phyloP scores from a whole-genome alignment of 2,329 filamentous ascomycete species.

The Pseudogymnoascus sp. region DNA sequence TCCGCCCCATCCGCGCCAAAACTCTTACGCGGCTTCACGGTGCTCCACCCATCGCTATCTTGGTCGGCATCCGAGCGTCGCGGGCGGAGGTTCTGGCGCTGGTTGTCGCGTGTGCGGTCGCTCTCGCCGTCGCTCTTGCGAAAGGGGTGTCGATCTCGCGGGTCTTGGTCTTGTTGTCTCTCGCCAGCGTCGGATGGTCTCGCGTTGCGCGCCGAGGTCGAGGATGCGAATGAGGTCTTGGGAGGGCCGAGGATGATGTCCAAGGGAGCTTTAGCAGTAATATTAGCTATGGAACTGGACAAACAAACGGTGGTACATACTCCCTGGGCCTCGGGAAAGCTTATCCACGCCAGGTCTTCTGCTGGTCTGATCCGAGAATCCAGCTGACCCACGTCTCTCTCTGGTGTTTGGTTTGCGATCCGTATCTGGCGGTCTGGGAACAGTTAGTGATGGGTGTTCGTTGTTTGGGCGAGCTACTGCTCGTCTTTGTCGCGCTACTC shows the following conservation, averaged over 20 bases:
- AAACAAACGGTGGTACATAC: slow-evolving; percentile 35
- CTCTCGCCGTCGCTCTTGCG: slow-evolving; percentile 45
- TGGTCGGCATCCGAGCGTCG: slow-evolving; percentile 47
- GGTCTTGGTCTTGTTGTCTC: slow-evolving; percentile 41
- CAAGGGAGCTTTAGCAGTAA: slow-evolving; percentile 49
- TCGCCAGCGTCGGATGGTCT: slow-evolving; percentile 46
- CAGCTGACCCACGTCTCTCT: slow-evolving; percentile 9
- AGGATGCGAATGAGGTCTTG: slow-evolving; percentile 73
- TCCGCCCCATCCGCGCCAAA: slow-evolving; percentile 63
- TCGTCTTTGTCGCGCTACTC: slow-evolving; percentile 19
- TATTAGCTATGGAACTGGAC: slow-evolving; percentile 22
- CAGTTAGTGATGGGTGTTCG: not conserved
- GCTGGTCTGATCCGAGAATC: slow-evolving; percentile 30
- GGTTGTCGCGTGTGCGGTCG: slow-evolving; percentile 42
- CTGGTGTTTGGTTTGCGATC: slow-evolving; percentile 4
- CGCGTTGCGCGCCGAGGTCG: slow-evolving; percentile 47
- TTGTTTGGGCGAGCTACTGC: not conserved
- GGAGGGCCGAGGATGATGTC: slow-evolving; percentile 82
- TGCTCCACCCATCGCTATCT: slow-evolving; percentile 67
- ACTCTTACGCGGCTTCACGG: slow-evolving; percentile 65
- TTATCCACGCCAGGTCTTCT: slow-evolving; percentile 46
- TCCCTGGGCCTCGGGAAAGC: slow-evolving; percentile 47
- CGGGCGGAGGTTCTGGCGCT: slow-evolving; percentile 39
- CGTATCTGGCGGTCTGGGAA: not conserved
- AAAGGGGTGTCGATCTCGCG: slow-evolving; percentile 53